Evolutionary conservation across 768 basidiomycete species (phyloP).

Genomic region (Rhizopogon salebrosus): DNA sequence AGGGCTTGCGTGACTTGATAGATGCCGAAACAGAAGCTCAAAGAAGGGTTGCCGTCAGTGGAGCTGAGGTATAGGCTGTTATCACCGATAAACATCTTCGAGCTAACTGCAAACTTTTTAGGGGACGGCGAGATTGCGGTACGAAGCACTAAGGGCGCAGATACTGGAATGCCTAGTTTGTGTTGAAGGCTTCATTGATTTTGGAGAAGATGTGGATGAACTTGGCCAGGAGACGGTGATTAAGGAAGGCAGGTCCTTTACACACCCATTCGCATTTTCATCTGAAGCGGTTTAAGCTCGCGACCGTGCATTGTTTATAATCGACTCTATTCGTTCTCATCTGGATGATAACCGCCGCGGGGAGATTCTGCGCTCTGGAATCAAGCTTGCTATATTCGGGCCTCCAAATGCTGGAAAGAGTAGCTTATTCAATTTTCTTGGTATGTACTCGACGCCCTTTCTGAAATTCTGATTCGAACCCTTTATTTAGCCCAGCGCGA

Average conservation of each 20-base stretch:
- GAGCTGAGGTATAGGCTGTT: conserved; percentile 58
- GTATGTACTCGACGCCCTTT: conserved; percentile 32
- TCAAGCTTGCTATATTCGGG: conserved; percentile 84
- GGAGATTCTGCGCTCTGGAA: conserved; percentile 78
- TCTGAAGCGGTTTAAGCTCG: conserved; percentile 38
- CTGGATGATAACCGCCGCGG: conserved; percentile 71
- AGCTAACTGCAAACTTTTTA: conserved; percentile 22
- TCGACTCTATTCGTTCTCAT: conserved; percentile 46
- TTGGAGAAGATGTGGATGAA: conserved; percentile 82
- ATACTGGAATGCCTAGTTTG: conserved; percentile 72
- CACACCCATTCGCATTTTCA: background rate
- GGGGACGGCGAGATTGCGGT: conserved; percentile 58
- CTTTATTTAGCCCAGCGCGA: conserved; percentile 64
- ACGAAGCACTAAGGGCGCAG: conserved; percentile 57
- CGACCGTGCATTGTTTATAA: conserved; percentile 43
- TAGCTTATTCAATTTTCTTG: conserved; percentile 79
- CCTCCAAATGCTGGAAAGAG: conserved; percentile 96
- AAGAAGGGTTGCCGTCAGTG: conserved; percentile 63
- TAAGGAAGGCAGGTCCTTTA: conserved; percentile 49
- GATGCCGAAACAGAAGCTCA: conserved; percentile 87
- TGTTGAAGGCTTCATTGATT: conserved; percentile 88
- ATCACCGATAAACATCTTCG: background rate
- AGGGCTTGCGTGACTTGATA: conserved; percentile 82
- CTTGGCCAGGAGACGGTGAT: conserved; percentile 74
- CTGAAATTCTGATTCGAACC: background rate